phyloP scores from a whole-genome alignment of 352 stramenopile genomes.

The Elongisporangium prolatum region DNA sequence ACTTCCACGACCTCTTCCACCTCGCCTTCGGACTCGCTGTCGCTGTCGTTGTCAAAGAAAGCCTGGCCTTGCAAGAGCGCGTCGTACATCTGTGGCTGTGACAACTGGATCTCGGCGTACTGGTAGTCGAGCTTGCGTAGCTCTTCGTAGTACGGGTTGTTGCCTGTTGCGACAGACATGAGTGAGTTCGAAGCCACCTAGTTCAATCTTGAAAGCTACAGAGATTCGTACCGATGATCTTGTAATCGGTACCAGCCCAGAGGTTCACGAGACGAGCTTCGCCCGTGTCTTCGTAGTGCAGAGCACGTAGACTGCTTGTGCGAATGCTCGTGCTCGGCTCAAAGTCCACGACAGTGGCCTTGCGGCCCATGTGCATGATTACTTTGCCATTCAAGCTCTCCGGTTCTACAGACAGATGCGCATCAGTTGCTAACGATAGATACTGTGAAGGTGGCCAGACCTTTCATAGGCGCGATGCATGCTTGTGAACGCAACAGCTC shows the following conservation, averaged over 20 bases:
- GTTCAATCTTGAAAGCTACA: too few species aligned
- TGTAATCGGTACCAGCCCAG: conserved; percentile 80
- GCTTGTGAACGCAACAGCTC: conserved; percentile 76
- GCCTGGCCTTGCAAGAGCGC: conserved; percentile 65
- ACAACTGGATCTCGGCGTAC: conserved; percentile 56
- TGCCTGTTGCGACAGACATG: conserved; percentile 3
- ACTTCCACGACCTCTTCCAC: conserved; percentile 78
- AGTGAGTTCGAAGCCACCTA: too few species aligned
- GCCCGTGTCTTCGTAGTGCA: conserved; percentile 75
- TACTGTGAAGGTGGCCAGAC: conserved; percentile 13
- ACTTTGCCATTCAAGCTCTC: conserved; percentile 75
- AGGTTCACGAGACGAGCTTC: conserved; percentile 78
- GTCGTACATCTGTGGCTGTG: conserved; percentile 39
- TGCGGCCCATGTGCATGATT: conserved; percentile 61
- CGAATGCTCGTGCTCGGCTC: conserved; percentile 73
- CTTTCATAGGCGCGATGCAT: conserved; percentile 81
- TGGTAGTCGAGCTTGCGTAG: conserved; percentile 68
- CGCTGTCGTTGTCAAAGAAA: conserved; percentile 80
- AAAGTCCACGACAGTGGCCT: conserved; percentile 78
- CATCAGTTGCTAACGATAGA: background rate
- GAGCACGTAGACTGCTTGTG: conserved; percentile 63
- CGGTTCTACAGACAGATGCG: conserved; percentile 33
- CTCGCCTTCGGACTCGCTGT: conserved; percentile 74
- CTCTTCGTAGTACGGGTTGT: conserved; percentile 69
- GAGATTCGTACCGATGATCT: conserved; percentile 55